Percentiles rank a stretch among this genome's conserved stretches.
phyloP scores from a whole-genome alignment of 2,329 filamentous ascomycete species.

The Fusarium coffeatum region DNA sequence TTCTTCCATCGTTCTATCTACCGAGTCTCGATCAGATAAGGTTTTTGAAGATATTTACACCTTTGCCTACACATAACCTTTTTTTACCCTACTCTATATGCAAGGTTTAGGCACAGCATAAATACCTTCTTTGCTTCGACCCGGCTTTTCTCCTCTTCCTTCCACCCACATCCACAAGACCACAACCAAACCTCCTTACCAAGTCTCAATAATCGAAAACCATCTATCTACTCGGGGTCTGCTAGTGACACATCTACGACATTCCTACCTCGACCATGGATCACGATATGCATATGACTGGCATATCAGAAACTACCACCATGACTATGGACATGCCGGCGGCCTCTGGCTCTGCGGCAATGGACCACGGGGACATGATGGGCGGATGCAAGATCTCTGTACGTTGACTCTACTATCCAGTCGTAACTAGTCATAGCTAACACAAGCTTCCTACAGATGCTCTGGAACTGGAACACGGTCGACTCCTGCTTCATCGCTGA shows the following conservation, averaged over 20 bases:
- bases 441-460: slow-evolving; percentile 66
- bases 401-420: slow-evolving; percentile 14
- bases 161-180: too few species aligned
- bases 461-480: slow-evolving; percentile 83
- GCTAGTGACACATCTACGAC: too few species aligned
- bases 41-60: too few species aligned
- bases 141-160: too few species aligned
- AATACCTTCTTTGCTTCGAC: too few species aligned
- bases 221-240: background rate
- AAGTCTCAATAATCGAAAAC: background rate
- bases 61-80: too few species aligned
- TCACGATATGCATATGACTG: slow-evolving; percentile 31
- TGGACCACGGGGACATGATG: slow-evolving; percentile 26
- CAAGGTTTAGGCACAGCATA: too few species aligned
- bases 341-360: slow-evolving; percentile 32
- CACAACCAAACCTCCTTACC: background rate
- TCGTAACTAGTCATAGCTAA: background rate
- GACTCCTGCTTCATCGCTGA: slow-evolving; percentile 76
- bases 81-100: too few species aligned
- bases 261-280: background rate
- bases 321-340: slow-evolving; percentile 41
- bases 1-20: background rate
- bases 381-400: slow-evolving; percentile 56
- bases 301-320: slow-evolving; percentile 18
- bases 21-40: background rate